Conservation (phyloP, 1,284 basidiomycete genomes). For the Pisolithus thermaeus region DNA sequence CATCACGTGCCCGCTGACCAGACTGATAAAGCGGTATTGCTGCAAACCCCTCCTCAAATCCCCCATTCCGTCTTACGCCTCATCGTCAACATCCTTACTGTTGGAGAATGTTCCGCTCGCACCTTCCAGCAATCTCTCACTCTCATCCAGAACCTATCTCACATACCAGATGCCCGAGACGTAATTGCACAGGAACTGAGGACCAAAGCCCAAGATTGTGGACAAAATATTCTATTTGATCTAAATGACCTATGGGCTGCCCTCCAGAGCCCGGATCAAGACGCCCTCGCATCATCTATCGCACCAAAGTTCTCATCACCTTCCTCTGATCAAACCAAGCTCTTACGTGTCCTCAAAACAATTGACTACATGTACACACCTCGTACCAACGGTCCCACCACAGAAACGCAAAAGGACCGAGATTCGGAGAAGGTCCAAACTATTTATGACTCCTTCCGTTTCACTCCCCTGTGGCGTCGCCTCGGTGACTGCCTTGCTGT, state of each 20-base stretch:
- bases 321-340: slow-evolving; percentile 88
- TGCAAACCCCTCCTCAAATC: slow-evolving; percentile 74
- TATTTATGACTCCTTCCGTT: slow-evolving; percentile 87
- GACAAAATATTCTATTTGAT: slow-evolving; percentile 65
- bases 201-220: slow-evolving; percentile 81
- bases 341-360: slow-evolving; percentile 89
- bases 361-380: slow-evolving; percentile 93
- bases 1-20: slow-evolving; percentile 30
- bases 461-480: slow-evolving; percentile 79
- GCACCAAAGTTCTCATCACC: slow-evolving; percentile 88
- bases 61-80: slow-evolving; percentile 77
- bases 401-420: slow-evolving; percentile 36
- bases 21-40: slow-evolving; percentile 57
- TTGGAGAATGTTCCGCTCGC: slow-evolving; percentile 90
- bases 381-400: slow-evolving; percentile 41
- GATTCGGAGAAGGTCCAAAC: slow-evolving; percentile 77
- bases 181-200: slow-evolving; percentile 84
- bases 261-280: slow-evolving; percentile 51
- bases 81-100: slow-evolving; percentile 90
- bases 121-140: slow-evolving; percentile 89
- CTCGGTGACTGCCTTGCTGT: slow-evolving; percentile 81
- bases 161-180: slow-evolving; percentile 81
- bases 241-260: slow-evolving; percentile 70
- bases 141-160: slow-evolving; percentile 86
- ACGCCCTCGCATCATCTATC: slow-evolving; percentile 59